phyloP scores from a whole-genome alignment of 805 yeast genomes.

The Spathaspora arborariae region DNA sequence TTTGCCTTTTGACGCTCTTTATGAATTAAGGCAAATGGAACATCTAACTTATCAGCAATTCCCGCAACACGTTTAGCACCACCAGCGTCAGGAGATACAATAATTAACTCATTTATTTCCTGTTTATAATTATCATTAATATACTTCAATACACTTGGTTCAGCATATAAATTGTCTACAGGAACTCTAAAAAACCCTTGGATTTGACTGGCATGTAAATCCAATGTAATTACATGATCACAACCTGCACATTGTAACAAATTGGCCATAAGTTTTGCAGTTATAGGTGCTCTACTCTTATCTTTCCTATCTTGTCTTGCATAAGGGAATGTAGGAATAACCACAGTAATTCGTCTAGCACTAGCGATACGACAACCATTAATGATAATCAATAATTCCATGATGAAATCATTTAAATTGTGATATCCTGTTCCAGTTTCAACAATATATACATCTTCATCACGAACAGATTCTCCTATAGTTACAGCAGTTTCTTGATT shows the following conservation, averaged over 20 bases:
- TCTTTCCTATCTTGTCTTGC: slow-evolving; percentile 90
- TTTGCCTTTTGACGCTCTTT: slow-evolving; percentile 82
- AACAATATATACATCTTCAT: slow-evolving; percentile 76
- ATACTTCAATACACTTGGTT: slow-evolving; percentile 74
- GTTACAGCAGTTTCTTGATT: slow-evolving; percentile 85
- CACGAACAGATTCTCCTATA: slow-evolving; percentile 77
- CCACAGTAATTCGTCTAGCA: slow-evolving; percentile 79
- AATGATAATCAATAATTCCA: slow-evolving; percentile 74
- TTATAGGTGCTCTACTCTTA: slow-evolving; percentile 79
- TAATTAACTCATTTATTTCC: slow-evolving; percentile 54
- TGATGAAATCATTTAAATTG: slow-evolving; percentile 54
- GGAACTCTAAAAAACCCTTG: slow-evolving; percentile 85
- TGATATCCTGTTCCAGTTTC: slow-evolving; percentile 78
- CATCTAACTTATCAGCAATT: slow-evolving; percentile 72
- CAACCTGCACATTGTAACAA: slow-evolving; percentile 82
- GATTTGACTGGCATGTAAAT: slow-evolving; percentile 83
- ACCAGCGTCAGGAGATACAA: slow-evolving; percentile 86
- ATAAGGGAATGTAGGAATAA: slow-evolving; percentile 78
- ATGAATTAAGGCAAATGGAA: slow-evolving; percentile 80
- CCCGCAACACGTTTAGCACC: slow-evolving; percentile 90
- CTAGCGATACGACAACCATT: slow-evolving; percentile 81
- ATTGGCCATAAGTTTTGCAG: slow-evolving; percentile 82
- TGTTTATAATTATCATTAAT: slow-evolving; percentile 48
- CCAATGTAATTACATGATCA: slow-evolving; percentile 84
- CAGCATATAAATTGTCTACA: slow-evolving; percentile 80